Conservation (phyloP, 805 yeast species). For the Scheffersomyces lignosus region DNA sequence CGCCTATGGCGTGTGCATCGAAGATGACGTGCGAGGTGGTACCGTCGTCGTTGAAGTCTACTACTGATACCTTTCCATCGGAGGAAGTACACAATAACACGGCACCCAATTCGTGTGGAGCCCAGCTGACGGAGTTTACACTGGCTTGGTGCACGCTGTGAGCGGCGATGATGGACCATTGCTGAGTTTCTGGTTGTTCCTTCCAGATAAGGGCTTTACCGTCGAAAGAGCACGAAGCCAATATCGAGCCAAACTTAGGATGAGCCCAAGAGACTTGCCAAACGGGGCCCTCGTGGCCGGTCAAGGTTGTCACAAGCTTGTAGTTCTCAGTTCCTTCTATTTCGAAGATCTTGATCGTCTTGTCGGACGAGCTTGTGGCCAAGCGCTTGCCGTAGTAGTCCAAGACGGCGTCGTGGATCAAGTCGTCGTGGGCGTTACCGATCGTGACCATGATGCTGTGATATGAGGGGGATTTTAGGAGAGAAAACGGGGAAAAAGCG, state of each 20-base stretch:
- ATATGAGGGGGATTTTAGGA: no score
- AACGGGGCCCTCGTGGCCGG: constrained; percentile 97
- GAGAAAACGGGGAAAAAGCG: no score
- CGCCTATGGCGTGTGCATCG: constrained; percentile 91
- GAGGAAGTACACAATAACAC: constrained; percentile 85
- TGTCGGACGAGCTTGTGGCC: constrained; percentile 96
- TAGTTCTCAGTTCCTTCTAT: constrained; percentile 80
- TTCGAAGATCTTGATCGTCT: constrained; percentile 91
- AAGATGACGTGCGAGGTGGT: constrained; percentile 62
- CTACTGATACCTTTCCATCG: constrained; percentile 88
- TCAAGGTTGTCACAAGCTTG: constrained; percentile 76
- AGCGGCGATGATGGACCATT: constrained; percentile 85
- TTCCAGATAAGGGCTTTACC: constrained; percentile 95
- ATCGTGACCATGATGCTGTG: constrained; percentile 64
- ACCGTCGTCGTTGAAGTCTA: constrained; percentile 90
- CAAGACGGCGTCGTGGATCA: constrained; percentile 94
- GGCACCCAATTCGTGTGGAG: constrained; percentile 96
- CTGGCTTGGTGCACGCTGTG: constrained; percentile 90
- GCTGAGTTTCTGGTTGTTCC: constrained; percentile 73
- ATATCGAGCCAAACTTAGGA: constrained; percentile 92
- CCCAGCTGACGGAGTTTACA: constrained; percentile 94
- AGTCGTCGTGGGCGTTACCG: constrained; percentile 87
- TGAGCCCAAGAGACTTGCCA: constrained; percentile 99
- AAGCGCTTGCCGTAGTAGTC: constrained; percentile 95
- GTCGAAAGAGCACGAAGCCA: constrained; percentile 94